Conservation (phyloP, 228 moss, liverwort and hornwort species). For the Sphagnum fallax region DNA sequence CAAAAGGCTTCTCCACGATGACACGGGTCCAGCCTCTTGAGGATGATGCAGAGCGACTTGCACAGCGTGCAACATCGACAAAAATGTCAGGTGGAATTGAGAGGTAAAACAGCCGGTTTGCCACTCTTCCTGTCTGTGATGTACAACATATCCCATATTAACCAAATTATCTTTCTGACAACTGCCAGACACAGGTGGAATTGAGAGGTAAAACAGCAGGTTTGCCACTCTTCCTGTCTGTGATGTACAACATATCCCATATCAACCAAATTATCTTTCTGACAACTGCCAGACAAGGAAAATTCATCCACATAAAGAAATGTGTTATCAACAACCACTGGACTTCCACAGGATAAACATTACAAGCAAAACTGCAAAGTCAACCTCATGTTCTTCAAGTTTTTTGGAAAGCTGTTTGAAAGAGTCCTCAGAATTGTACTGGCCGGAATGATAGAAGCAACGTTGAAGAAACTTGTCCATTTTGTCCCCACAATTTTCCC, state of each 20-base stretch:
- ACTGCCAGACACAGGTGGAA: slow-evolving; percentile 22
- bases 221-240: slow-evolving; percentile 40
- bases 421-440: slow-evolving; percentile 59
- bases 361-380: neutral
- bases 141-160: neutral
- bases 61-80: slow-evolving; percentile 36
- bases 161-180: neutral
- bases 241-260: slow-evolving; percentile 3
- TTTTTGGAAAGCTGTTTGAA: slow-evolving; percentile 47
- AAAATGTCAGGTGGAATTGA: slow-evolving; percentile 47
- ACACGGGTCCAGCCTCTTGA: slow-evolving; percentile 57
- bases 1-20: slow-evolving; percentile 62
- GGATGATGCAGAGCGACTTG: slow-evolving; percentile 31
- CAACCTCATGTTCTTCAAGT: slow-evolving; percentile 36
- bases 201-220: slow-evolving; percentile 46
- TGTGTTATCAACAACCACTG: neutral
- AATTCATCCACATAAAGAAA: neutral
- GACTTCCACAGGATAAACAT: neutral
- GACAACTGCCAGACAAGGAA: neutral
- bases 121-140: slow-evolving; percentile 31
- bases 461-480: slow-evolving; percentile 57
- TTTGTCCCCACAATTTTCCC: slow-evolving; percentile 76
- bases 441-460: slow-evolving; percentile 77
- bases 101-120: slow-evolving; percentile 50
- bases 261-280: neutral